Evolutionary conservation across 2,329 filamentous ascomycete species (phyloP).

Genomic region (Hortaea werneckii): DNA sequence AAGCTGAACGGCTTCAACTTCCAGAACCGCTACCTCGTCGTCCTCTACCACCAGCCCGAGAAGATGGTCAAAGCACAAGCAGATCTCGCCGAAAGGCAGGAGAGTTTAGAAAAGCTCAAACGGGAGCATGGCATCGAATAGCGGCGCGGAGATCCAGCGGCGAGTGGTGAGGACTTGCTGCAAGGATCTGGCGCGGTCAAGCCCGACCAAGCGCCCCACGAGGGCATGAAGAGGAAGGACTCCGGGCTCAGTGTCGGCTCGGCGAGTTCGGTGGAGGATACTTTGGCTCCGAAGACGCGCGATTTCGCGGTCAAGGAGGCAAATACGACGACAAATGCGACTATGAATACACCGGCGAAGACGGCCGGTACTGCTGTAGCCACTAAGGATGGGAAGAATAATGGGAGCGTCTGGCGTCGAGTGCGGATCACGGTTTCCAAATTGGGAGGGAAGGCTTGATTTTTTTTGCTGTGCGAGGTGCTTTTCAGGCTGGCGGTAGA

Average conservation of each 20-base stretch:
- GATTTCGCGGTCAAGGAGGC: constrained; percentile 16
- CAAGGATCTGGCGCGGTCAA: constrained; percentile 15
- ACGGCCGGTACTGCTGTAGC: constrained; percentile 7
- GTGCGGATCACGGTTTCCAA: constrained; percentile 9
- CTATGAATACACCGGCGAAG: constrained; percentile 3
- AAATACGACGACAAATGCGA: constrained; percentile 6
- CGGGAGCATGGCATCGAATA: constrained; percentile 97
- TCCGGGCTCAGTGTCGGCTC: constrained; percentile 15
- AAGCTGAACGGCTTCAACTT: constrained; percentile 99
- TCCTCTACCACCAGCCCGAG: constrained; percentile 67
- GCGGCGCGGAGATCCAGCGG: constrained; percentile 20
- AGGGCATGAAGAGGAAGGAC: constrained; percentile 17
- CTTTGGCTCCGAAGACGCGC: constrained; percentile 15
- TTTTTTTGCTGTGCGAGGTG: too few species aligned
- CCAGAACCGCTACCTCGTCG: constrained; percentile 96
- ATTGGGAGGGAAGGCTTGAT: not conserved
- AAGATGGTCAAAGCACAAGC: constrained; percentile 61
- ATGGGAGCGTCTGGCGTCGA: constrained; percentile 13
- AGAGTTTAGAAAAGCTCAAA: constrained; percentile 97
- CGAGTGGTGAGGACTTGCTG: constrained; percentile 18
- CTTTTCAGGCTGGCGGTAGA: too few species aligned
- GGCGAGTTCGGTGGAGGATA: constrained; percentile 3
- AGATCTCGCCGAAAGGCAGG: constrained; percentile 85
- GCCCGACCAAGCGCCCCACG: not conserved
- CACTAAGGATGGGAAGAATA: constrained; percentile 11